phyloP scores from a whole-genome alignment of 2,329 filamentous ascomycete species.

The Colletotrichum limetticola region DNA sequence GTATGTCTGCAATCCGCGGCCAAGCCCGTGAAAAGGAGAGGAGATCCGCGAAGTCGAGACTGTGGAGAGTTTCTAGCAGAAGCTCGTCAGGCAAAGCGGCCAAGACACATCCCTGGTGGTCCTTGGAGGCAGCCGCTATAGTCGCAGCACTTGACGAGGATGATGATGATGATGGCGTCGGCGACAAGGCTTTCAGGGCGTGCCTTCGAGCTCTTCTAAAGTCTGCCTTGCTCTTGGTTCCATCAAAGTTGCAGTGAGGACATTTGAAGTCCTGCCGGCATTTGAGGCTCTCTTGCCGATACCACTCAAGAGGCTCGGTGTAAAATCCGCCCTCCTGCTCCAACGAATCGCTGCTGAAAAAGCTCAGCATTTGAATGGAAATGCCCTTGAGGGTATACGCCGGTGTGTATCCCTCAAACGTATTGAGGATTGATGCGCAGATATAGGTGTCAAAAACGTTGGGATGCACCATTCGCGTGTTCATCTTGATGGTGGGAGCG shows the following conservation, averaged over 20 bases:
- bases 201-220: slow-evolving; percentile 16
- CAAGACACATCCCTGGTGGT: not conserved
- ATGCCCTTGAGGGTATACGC: slow-evolving; percentile 62
- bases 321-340: slow-evolving; percentile 49
- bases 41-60: slow-evolving; percentile 49
- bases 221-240: slow-evolving; percentile 1
- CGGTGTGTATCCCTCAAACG: slow-evolving; percentile 54
- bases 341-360: slow-evolving; percentile 58
- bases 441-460: slow-evolving; percentile 57
- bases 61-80: slow-evolving; percentile 46
- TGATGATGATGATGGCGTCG: not conserved
- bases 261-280: slow-evolving; percentile 37
- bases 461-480: slow-evolving; percentile 54
- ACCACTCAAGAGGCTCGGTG: slow-evolving; percentile 40
- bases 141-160: slow-evolving; percentile 19
- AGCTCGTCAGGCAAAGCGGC: slow-evolving; percentile 51
- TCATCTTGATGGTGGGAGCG: slow-evolving; percentile 52
- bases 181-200: not conserved
- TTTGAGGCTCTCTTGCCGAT: slow-evolving; percentile 31
- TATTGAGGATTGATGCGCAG: slow-evolving; percentile 59
- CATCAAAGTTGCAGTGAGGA: slow-evolving; percentile 39
- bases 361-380: slow-evolving; percentile 62
- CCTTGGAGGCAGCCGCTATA: slow-evolving; percentile 38
- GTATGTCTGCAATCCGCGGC: slow-evolving; percentile 45
- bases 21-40: slow-evolving; percentile 49